Conservation (phyloP, 345 rosid genomes). For the Melaleuca quinquenervia region DNA sequence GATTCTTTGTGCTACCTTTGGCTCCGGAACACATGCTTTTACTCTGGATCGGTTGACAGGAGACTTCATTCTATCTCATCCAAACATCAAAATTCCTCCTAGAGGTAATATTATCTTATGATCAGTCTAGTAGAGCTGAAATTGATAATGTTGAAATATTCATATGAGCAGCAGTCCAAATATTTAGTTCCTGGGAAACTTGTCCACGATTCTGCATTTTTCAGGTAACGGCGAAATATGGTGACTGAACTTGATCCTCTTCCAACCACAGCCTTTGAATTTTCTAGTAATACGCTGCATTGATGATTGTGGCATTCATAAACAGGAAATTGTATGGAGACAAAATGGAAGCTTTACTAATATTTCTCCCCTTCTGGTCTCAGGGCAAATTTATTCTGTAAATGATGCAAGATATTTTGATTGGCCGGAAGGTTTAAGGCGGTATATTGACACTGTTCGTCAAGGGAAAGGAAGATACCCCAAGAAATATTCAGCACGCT, state of each 20-base stretch:
- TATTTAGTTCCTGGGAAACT: background rate
- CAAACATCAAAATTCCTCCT: slow-evolving; percentile 59
- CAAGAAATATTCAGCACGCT: slow-evolving; percentile 88
- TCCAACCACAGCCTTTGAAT: background rate
- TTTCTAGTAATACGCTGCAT: background rate
- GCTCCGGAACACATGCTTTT: slow-evolving; percentile 91
- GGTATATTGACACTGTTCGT: slow-evolving; percentile 68
- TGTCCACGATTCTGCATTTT: background rate
- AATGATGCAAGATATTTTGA: slow-evolving; percentile 91
- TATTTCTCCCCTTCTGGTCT: background rate
- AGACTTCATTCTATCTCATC: slow-evolving; percentile 82
- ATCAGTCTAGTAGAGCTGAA: background rate
- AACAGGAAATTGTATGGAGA: background rate
- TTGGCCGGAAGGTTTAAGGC: slow-evolving; percentile 87
- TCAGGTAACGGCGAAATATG: background rate
- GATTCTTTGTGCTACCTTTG: slow-evolving; percentile 66
- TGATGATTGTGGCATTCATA: background rate
- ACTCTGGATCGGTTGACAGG: slow-evolving; percentile 78
- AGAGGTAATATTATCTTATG: slow-evolving; percentile 37
- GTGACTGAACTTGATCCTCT: background rate
- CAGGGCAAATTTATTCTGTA: slow-evolving; percentile 92
- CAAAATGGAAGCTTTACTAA: background rate
- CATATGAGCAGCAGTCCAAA: background rate
- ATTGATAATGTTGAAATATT: background rate
- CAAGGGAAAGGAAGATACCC: slow-evolving; percentile 88